Evolutionary conservation across 352 stramenopile genomes (phyloP).

Genomic region (Pythium volutum): DNA sequence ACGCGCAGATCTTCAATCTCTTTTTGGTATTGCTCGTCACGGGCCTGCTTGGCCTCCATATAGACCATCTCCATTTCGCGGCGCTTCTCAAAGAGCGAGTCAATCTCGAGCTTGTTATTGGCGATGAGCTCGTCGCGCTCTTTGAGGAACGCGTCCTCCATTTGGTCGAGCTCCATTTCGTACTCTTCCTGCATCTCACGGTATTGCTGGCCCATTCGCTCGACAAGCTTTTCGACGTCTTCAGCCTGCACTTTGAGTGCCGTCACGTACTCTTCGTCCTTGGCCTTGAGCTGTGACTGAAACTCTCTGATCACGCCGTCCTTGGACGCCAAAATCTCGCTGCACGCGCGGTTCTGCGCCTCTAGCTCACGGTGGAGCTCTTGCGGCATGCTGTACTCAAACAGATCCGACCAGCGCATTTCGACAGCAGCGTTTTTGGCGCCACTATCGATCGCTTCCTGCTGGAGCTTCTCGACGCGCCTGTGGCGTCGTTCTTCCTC

Average conservation of each 20-base stretch:
- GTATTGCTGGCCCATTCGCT: constrained; percentile 90
- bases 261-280: constrained; percentile 95
- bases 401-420: constrained; percentile 90
- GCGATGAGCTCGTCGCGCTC: constrained; percentile 89
- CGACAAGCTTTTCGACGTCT: constrained; percentile 89
- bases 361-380: constrained; percentile 90
- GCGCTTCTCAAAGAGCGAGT: constrained; percentile 91
- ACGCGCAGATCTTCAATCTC: constrained; percentile 92
- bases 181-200: constrained; percentile 93
- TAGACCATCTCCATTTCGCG: constrained; percentile 93
- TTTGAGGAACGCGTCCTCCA: constrained; percentile 92
- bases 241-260: constrained; percentile 88
- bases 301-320: constrained; percentile 88
- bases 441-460: constrained; percentile 88
- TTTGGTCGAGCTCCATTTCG: constrained; percentile 90
- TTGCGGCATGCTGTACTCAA: constrained; percentile 92
- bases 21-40: constrained; percentile 85
- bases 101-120: constrained; percentile 89
- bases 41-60: constrained; percentile 91
- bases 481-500: constrained; percentile 88
- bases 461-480: constrained; percentile 84
- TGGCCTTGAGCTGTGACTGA: constrained; percentile 89
- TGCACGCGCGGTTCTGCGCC: constrained; percentile 82
- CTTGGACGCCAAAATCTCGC: constrained; percentile 91
- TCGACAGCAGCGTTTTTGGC: constrained; percentile 93